A percentile compares a stretch with the other conserved stretches of the same genome.
phyloP scores from a whole-genome alignment of 495 filamentous ascomycete genomes.

The Immersiella caudata region DNA sequence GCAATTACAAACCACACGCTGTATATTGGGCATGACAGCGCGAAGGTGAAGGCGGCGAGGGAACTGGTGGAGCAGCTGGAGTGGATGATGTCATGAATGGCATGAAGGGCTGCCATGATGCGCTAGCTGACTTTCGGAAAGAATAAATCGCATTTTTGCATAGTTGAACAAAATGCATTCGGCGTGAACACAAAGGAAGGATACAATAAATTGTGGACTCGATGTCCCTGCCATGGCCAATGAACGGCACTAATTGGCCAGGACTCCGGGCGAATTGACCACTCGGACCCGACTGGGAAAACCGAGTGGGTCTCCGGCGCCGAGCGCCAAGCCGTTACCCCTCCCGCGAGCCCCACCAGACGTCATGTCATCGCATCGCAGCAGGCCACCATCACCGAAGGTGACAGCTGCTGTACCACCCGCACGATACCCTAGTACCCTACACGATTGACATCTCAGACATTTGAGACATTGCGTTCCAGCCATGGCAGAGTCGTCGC shows the following conservation, averaged over 20 bases:
- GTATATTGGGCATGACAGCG: slow-evolving; percentile 14
- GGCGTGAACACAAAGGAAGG: too few species aligned
- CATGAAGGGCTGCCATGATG: too few species aligned
- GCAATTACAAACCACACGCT: slow-evolving; percentile 5
- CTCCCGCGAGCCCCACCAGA: neutral
- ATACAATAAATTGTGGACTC: too few species aligned
- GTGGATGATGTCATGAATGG: too few species aligned
- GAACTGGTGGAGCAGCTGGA: neutral
- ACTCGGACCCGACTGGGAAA: too few species aligned
- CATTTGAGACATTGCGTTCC: neutral
- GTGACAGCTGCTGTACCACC: neutral
- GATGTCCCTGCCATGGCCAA: too few species aligned
- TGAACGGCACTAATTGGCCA: too few species aligned
- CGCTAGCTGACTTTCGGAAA: too few species aligned
- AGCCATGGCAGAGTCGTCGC: neutral
- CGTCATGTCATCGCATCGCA: neutral
- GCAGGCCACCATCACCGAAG: neutral
- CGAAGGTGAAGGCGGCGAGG: slow-evolving; percentile 1
- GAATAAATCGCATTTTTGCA: too few species aligned
- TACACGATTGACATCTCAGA: neutral
- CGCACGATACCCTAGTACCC: neutral
- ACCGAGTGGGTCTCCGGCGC: neutral
- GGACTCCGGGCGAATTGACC: too few species aligned
- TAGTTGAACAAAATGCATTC: too few species aligned
- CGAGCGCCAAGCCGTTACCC: neutral